Evolutionary conservation across 2,329 filamentous ascomycete genomes (phyloP), one percentile per base, ranked within the genome.

Genomic region (Fusarium aywerte): DNA sequence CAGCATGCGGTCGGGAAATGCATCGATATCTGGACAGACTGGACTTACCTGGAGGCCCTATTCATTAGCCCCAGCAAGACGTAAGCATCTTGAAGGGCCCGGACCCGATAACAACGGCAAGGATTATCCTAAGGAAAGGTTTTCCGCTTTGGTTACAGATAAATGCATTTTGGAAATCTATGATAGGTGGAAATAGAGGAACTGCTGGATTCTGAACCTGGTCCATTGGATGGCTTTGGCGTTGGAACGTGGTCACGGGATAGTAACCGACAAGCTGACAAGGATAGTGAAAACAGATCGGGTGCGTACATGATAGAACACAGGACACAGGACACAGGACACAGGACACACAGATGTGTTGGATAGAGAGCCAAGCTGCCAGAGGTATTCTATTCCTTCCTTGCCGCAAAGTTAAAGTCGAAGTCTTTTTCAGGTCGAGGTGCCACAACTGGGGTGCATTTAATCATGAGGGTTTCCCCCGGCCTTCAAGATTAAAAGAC

Each of bases 71-170:
- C 21, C 11, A 48, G 31, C 8, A 35, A 47, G 7, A 25, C 31
- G 18, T 32, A 23, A n/a, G 21, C 11, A n/a, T 21, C 18, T 31
- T 18, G 18, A 15, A 31, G 27, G 16, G 25, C 6, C 15, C 21
- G 25, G 45, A 3, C 31, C 23, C 15, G 21, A 48, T 16, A 48
- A 36, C 12, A 20, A 20, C 32, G 10, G n/a, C 45, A 36, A 27
- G 45, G 45, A 48, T 48, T 48, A 36, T 48, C 45, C 45, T 48
- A 38, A 48, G 45, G 45, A 48, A 48, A 48, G 4, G 4, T 15
- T 48, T 48, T 25, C 45, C 45, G 45, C 21, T 18, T 29, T 13
- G 21, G 5, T 9, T 16, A n/a, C 5, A 25, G 21, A 21, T 25
- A 12, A 11, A 35, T 16, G 16, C 36, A 21, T 12, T 13, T 21